Evolutionary conservation across 2,329 filamentous ascomycete genomes (phyloP).

Genomic region (Colletotrichum trifolii): DNA sequence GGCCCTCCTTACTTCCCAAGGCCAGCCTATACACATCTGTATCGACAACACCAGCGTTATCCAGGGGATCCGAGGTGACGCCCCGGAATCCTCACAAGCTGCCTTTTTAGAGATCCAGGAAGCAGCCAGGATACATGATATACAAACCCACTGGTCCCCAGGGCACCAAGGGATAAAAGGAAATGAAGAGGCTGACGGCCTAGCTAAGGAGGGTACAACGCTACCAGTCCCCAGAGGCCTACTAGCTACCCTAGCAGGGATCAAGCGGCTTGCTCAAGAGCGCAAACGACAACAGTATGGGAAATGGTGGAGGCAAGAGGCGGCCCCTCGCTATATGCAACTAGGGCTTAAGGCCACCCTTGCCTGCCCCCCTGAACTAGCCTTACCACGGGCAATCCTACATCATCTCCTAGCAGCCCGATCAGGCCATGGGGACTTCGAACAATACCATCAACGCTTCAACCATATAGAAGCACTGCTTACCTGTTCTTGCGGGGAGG

Average conservation of each 20-base stretch:
- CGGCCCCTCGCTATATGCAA: neutral
- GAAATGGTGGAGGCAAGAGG: neutral
- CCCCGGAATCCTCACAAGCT: neutral
- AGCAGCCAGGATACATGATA: neutral
- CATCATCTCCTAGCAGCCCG: neutral
- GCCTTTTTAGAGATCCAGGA: slow-evolving; percentile 1
- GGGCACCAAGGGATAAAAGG: slow-evolving; percentile 3
- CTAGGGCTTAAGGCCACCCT: neutral
- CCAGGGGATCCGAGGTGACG: neutral
- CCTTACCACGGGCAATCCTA: neutral
- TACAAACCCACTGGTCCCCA: neutral
- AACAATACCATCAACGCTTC: neutral
- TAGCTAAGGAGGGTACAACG: neutral
- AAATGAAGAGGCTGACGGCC: slow-evolving; percentile 6
- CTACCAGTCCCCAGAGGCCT: neutral
- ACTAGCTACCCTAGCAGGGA: neutral
- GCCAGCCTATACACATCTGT: neutral
- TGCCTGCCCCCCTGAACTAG: neutral
- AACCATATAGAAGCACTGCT: neutral
- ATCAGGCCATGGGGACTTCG: neutral
- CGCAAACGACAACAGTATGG: neutral
- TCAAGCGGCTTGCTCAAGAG: neutral
- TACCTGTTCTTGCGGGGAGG: neutral
- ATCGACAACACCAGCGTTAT: slow-evolving; percentile 9
- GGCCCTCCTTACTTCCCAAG: neutral